Evolutionary conservation across 176 grass and related monocot species (phyloP), one percentile per base, ranked within the genome.

Genomic region (Neostapfia colusana): DNA sequence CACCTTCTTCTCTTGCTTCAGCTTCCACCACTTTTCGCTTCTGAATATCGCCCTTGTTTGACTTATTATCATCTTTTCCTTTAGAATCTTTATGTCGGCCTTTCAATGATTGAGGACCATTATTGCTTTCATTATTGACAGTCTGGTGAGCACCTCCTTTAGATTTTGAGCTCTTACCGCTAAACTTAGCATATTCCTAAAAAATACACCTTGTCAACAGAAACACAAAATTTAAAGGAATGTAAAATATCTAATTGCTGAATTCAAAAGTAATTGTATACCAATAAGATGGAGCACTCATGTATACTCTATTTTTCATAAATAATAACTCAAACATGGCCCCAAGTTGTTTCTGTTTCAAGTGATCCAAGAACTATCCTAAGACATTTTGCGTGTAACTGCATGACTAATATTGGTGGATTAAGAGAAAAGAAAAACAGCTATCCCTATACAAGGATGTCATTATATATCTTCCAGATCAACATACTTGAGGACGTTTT

Each of bases 1-100:
- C 95, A 78, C 95, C 95, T 88, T 99, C 95, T 84, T 99, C 95
- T 82, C 93, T 99, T 70, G 88, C 89, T 76, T 99, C 91, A 61
- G 84, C 77, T 83, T 99, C 91, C 63, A 86, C 89, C 51, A 79
- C 74, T 57, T 91, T 85, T 73, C 62, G 86, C 73, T 92, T 98
- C 68, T 79, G 85, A 75, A 85, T 46, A 41, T 86, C 88, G 24
- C 82, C 85, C 71, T 83, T 90, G 36, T 72, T 81, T 65, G 45
- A 59, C 75, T 90, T 92, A 86, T 60, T 79, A 69, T 84, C 90
- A 36, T 81, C 83, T 77, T 89, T 88, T 77, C 75, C 74, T 55
- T 64, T 90, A 65, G 45, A 56, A 75, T 95, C 89, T 75, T 88
- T 99, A 54, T 81, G 71, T 17, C 87, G 79, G 14, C 79, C 82